Evolutionary conservation across 345 rosid species (phyloP).

Genomic region (Gossypium longicalyx): DNA sequence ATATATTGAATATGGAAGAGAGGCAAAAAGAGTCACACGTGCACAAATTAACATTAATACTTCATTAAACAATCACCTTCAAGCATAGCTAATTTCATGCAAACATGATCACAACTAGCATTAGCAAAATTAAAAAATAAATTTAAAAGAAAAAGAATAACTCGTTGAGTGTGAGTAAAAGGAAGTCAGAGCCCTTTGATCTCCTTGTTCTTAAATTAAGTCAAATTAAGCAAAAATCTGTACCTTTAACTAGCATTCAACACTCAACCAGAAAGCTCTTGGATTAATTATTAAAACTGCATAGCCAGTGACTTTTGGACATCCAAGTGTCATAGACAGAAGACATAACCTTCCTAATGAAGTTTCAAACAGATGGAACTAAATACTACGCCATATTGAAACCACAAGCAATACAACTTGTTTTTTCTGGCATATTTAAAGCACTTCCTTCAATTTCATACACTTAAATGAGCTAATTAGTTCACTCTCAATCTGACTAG

Average conservation of each 20-base stretch:
- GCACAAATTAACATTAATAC: not conserved
- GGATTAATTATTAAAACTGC: not conserved
- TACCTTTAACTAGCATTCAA: conserved; percentile 3
- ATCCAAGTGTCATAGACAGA: not conserved
- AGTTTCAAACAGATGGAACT: not conserved
- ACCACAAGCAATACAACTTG: not conserved
- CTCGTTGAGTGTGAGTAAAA: not conserved
- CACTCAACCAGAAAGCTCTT: not conserved
- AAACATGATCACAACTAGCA: not conserved
- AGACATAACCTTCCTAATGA: not conserved
- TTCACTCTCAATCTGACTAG: not conserved
- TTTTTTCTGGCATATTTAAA: not conserved
- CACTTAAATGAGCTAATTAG: not conserved
- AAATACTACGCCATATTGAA: not conserved
- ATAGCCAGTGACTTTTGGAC: not conserved
- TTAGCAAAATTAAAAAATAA: not conserved
- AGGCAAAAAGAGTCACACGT: not conserved
- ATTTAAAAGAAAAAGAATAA: not conserved
- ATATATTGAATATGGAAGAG: not conserved
- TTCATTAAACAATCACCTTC: not conserved
- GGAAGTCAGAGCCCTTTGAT: not conserved
- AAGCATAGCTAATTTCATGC: not conserved
- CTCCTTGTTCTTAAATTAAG: not conserved
- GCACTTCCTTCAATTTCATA: not conserved
- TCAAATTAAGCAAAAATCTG: not conserved